Percentiles rank a stretch among this genome's conserved stretches.
These are phyloP conservation scores for Backusella australiensis DNA, from an alignment of 192 early-diverging fungal genomes.

Conservation along the genomic window DNA sequence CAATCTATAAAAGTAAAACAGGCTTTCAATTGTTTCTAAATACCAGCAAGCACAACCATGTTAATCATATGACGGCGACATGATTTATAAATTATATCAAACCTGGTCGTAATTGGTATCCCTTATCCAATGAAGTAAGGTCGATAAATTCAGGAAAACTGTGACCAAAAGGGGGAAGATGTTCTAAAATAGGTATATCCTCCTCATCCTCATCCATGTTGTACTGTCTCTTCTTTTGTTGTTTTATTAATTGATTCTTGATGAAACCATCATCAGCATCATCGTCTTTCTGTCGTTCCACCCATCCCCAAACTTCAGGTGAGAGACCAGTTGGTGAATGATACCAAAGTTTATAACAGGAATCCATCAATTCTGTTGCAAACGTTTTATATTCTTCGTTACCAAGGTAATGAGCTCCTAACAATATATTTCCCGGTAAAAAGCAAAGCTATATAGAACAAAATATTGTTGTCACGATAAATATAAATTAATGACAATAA, in stretches of 20 bases:
- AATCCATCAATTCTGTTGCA: conserved; percentile 43
- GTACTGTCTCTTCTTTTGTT: conserved; percentile 3
- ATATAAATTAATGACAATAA: not conserved
- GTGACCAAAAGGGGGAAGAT: not conserved
- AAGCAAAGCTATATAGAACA: conserved; percentile 47
- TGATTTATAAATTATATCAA: not conserved
- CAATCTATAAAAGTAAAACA: conserved; percentile 74
- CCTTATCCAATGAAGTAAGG: not conserved
- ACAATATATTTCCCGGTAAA: conserved; percentile 46
- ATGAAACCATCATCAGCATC: not conserved
- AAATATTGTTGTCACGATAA: not conserved
- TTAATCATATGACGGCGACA: not conserved
- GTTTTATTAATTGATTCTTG: not conserved
- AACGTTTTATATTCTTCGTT: conserved; percentile 28
- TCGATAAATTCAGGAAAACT: conserved; percentile 6
- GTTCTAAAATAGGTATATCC: not conserved
- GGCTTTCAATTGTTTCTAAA: conserved; percentile 69
- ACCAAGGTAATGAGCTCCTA: conserved; percentile 46
- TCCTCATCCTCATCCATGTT: not conserved
- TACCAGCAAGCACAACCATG: not conserved
- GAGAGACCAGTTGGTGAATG: conserved; percentile 45
- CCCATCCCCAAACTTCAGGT: conserved; percentile 46
- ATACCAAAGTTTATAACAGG: conserved; percentile 44
- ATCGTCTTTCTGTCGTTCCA: not conserved
- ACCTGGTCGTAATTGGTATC: conserved; percentile 54